Base-by-base conservation (phyloP, 2,329 filamentous ascomycete genomes). In the Calonectria hongkongensis region DNA sequence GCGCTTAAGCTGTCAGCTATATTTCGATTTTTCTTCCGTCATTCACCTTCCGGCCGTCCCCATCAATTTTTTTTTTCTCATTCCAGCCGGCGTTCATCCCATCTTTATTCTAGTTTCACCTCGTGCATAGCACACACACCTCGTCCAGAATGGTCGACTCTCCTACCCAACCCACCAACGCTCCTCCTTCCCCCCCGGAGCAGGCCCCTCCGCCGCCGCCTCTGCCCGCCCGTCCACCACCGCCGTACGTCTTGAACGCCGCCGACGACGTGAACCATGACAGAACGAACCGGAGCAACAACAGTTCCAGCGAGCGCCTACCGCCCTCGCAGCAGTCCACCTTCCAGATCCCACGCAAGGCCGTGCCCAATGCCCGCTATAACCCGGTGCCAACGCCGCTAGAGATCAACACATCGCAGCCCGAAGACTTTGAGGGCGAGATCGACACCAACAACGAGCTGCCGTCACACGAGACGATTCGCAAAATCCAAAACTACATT, bases 361-460 rank as follows among this genome's bases (percentile, higher is more conserved):
- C 77, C 28, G 58, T 76, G 18, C 39, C 69, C 10, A 74, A 67
- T 60, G 73, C 72, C 66, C 74, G 75, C 13, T 76, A 75, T 78
- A 4, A 77, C 79, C 4, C 75, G 73, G 4, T 33, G 39, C 4
- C 75, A 73, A 3, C 21, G 39, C 77, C 80, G 4, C 75, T 83
- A 70, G 82, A 84, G 39, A 77, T 85, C 68, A 84, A 87, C 77
- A 82, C 82, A 47, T 78, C 83, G 51, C 84, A 84, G 73, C 87
- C 86, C 2, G 81, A 81, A 33, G 90, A 92, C 76, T 92, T 92
- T 78, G 84, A 87, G 12, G 90, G 90, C 74, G 85, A 90, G 65
- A 84, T 92, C 18, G 82, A 86, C 62, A 91, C 88, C 13, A 89
- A 87, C 79, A 87, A 93, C 78, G 85, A 88, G 45, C 79, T 92